These are phyloP conservation scores for Trypanosoma theileri DNA, from an alignment of 208 protist genomes.

Conservation along the genomic window DNA sequence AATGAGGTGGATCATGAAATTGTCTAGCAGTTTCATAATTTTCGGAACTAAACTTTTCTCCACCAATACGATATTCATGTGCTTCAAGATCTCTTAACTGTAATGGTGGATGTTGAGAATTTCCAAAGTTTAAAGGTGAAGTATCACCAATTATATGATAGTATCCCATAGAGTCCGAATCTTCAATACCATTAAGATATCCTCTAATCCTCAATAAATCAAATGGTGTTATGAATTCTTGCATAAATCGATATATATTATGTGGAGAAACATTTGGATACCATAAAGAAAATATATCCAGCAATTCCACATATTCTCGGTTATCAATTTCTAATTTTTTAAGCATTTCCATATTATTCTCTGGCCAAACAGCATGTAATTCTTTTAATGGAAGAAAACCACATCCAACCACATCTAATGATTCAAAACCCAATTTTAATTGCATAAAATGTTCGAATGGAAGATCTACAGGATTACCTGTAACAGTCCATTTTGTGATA, in stretches of 20 bases:
- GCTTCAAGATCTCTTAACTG: constrained; percentile 23
- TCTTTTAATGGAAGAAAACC: constrained; percentile 26
- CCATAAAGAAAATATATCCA: constrained; percentile 35
- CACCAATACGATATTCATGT: constrained; percentile 23
- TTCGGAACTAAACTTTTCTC: constrained; percentile 29
- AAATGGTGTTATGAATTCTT: constrained; percentile 26
- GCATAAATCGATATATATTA: constrained; percentile 30
- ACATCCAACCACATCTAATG: constrained; percentile 28
- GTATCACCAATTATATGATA: constrained; percentile 25
- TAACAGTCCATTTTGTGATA: constrained; percentile 39
- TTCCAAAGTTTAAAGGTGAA: not conserved
- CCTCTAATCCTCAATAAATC: constrained; percentile 22
- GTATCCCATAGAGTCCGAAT: constrained; percentile 23
- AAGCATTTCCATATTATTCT: constrained; percentile 32
- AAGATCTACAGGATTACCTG: constrained; percentile 21
- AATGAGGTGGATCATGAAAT: constrained; percentile 31
- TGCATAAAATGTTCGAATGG: constrained; percentile 34
- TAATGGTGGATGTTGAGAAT: constrained; percentile 1
- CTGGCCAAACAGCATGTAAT: constrained; percentile 30
- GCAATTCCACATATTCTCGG: constrained; percentile 24
- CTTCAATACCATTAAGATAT: constrained; percentile 27
- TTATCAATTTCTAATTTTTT: constrained; percentile 19
- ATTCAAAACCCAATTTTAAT: constrained; percentile 37
- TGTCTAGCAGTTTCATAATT: constrained; percentile 19
- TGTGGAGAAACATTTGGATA: constrained; percentile 27